These are phyloP conservation scores for Microsporum audouinii DNA, from an alignment of 2,329 filamentous ascomycete genomes.

Conservation along the genomic window DNA sequence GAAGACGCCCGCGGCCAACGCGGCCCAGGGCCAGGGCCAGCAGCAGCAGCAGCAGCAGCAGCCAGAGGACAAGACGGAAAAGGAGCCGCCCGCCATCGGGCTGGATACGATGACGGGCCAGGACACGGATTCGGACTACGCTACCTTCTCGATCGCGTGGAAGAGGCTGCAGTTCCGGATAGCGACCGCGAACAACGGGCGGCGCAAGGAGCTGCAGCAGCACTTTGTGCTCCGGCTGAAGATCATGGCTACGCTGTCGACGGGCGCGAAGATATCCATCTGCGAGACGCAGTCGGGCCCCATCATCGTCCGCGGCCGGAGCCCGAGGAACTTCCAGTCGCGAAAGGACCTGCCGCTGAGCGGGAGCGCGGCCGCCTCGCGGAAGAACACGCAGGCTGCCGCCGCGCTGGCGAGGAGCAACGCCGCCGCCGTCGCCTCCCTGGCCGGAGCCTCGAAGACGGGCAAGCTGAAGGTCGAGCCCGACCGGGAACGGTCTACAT, in stretches of 20 bases:
- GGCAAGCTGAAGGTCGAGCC: conserved; percentile 17
- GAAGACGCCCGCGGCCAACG: conserved; percentile 83
- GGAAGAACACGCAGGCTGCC: conserved; percentile 50
- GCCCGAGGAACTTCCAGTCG: conserved; percentile 87
- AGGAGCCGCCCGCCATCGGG: conserved; percentile 74
- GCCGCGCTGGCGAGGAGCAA: conserved; percentile 19
- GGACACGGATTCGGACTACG: conserved; percentile 68
- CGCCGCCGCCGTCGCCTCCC: conserved; percentile 6
- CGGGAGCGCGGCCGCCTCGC: conserved; percentile 64
- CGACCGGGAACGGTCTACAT: conserved; percentile 7
- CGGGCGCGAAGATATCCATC: conserved; percentile 68
- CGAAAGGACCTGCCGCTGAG: conserved; percentile 84
- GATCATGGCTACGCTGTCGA: conserved; percentile 70
- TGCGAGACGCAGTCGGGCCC: conserved; percentile 78
- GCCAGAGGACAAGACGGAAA: conserved; percentile 55
- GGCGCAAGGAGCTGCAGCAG: conserved; percentile 88
- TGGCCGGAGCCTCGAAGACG: conserved; percentile 8
- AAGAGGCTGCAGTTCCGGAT: conserved; percentile 87
- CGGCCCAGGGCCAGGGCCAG: conserved; percentile 39
- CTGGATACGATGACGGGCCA: conserved; percentile 55
- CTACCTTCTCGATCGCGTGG: conserved; percentile 88
- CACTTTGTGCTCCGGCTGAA: conserved; percentile 88
- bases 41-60: neutral
- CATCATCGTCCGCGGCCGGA: conserved; percentile 86
- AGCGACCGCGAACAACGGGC: conserved; percentile 90